Conservation (phyloP, 176 grass and related monocot species). For the Aegilops sharonensis region DNA sequence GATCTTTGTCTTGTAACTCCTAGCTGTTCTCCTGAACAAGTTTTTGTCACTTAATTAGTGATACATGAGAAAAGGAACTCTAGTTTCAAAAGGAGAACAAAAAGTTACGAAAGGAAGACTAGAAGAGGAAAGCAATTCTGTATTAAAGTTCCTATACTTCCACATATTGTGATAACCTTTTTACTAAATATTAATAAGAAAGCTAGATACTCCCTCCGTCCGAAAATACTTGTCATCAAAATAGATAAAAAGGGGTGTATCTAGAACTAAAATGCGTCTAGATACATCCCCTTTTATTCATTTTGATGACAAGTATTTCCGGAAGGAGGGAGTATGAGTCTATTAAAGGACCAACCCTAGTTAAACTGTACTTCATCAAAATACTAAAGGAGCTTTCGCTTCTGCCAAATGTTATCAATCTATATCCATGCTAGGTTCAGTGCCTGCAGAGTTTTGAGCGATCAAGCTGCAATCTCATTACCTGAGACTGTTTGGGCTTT, state of each 20-base stretch:
- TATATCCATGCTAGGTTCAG: neutral
- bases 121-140: neutral
- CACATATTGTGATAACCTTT: neutral
- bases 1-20: neutral
- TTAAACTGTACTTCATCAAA: neutral
- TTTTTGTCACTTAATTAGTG: neutral
- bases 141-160: neutral
- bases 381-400: neutral
- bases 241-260: too few relatives aligned
- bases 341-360: neutral
- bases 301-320: too few relatives aligned
- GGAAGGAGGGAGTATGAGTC: neutral
- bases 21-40: neutral
- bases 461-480: slow-evolving; percentile 1
- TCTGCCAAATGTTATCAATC: neutral
- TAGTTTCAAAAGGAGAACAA: neutral
- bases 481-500: neutral
- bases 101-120: neutral
- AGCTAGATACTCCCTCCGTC: neutral
- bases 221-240: too few relatives aligned
- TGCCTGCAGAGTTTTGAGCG: neutral
- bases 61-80: neutral
- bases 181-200: slow-evolving; percentile 1
- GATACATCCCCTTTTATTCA: too few relatives aligned
- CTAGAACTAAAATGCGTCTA: too few relatives aligned